Percentiles rank a stretch among this genome's conserved stretches.
phyloP scores from a whole-genome alignment of 2,329 filamentous ascomycete genomes.

The Rosellinia necatrix region DNA sequence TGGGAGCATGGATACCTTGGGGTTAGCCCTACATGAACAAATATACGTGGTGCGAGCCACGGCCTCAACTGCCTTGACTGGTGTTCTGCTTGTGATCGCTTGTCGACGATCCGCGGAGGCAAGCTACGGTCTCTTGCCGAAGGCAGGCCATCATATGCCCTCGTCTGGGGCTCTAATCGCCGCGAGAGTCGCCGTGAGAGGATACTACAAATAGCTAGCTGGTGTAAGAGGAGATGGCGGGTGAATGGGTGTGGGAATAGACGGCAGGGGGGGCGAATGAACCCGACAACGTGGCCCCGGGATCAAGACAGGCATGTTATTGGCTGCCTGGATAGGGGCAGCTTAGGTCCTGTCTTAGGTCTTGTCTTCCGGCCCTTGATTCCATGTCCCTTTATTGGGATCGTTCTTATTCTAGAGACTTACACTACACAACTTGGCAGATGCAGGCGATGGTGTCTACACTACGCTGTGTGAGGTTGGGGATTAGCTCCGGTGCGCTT shows the following conservation, averaged over 20 bases:
- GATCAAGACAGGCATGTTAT: constrained; percentile 15
- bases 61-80: background rate
- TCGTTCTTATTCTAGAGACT: no score
- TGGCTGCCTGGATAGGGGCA: constrained; percentile 5
- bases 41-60: background rate
- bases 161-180: no score
- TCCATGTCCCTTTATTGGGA: no score
- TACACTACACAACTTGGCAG: background rate
- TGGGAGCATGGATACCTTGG: constrained; percentile 3
- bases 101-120: background rate
- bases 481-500: constrained; percentile 8
- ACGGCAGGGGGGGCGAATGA: constrained; percentile 9
- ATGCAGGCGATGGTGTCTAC: background rate
- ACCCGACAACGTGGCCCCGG: constrained; percentile 29
- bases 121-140: no score
- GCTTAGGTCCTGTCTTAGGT: background rate
- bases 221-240: background rate
- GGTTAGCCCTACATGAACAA: background rate
- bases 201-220: background rate
- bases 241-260: constrained; percentile 15
- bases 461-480: constrained; percentile 21
- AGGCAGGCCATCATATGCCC: no score
- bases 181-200: no score
- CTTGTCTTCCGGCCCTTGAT: no score
- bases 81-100: background rate